phyloP scores from a whole-genome alignment of 2,329 filamentous ascomycete genomes.

The Fusarium sp. region DNA sequence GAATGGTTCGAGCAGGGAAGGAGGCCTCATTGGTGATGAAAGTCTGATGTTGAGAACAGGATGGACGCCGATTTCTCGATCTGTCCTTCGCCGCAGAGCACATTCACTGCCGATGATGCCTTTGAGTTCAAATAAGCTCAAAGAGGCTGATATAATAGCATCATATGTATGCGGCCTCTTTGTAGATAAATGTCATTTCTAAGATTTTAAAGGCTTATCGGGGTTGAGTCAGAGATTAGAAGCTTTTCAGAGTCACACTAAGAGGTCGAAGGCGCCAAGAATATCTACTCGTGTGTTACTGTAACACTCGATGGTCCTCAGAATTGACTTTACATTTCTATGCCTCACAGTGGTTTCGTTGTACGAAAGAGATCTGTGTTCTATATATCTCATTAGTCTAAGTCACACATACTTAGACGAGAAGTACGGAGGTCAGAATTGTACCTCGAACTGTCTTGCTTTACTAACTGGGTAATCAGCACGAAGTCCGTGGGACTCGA shows the following conservation, averaged over 20 bases:
- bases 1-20: neutral
- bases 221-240: neutral
- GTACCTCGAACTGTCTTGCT: constrained; percentile 23
- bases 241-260: constrained; percentile 7
- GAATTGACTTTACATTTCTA: neutral
- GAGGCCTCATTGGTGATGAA: neutral
- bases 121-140: neutral
- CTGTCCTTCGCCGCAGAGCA: neutral
- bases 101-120: neutral
- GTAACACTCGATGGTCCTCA: constrained; percentile 1
- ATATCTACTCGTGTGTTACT: neutral
- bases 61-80: neutral
- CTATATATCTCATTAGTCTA: neutral
- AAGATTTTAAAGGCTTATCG: neutral
- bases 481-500: constrained; percentile 8
- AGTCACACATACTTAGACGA: constrained; percentile 1
- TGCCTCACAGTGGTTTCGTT: constrained; percentile 2
- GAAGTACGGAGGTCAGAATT: neutral
- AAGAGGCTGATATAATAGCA: neutral
- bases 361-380: constrained; percentile 11
- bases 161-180: neutral
- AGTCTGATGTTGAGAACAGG: neutral
- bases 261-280: constrained; percentile 3
- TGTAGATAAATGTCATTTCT: neutral
- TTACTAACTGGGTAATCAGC: constrained; percentile 26